These are phyloP conservation scores for Xanthoconium purpureum DNA, from an alignment of 768 basidiomycete genomes.

Conservation along the genomic window DNA sequence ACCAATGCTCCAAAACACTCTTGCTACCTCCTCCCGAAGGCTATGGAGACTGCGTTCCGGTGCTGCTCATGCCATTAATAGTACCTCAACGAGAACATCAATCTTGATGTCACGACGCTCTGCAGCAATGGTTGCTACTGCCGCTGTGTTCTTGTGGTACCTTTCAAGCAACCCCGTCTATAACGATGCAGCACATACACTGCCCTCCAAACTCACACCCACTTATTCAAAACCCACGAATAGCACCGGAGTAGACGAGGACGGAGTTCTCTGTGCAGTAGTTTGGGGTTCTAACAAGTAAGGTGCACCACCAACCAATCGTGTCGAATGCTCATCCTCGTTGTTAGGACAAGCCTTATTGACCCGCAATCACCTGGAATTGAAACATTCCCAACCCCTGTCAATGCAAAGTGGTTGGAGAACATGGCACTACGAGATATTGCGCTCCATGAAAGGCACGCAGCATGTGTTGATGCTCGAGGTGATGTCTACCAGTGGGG, in stretches of 20 bases:
- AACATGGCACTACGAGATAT: conserved; percentile 72
- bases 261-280: conserved; percentile 42
- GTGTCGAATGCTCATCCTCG: neutral
- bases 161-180: conserved; percentile 32
- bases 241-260: conserved; percentile 23
- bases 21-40: neutral
- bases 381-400: conserved; percentile 48
- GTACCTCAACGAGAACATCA: neutral
- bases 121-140: conserved; percentile 19
- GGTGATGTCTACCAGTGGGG: conserved; percentile 90
- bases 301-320: conserved; percentile 14
- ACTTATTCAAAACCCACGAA: conserved; percentile 9
- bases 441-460: conserved; percentile 61
- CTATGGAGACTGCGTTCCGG: conserved; percentile 10
- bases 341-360: conserved; percentile 45
- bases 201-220: conserved; percentile 2
- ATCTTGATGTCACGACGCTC: conserved; percentile 5
- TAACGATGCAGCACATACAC: conserved; percentile 31
- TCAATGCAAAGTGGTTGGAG: conserved; percentile 55
- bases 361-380: conserved; percentile 37
- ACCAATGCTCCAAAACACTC: conserved; percentile 14
- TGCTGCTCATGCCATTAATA: neutral
- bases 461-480: conserved; percentile 71
- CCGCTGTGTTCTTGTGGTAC: conserved; percentile 40
- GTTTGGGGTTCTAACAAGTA: conserved; percentile 80